These are phyloP conservation scores for Cyberlindnera samutprakarnensis DNA, from an alignment of 805 yeast species.

Conservation along the genomic window DNA sequence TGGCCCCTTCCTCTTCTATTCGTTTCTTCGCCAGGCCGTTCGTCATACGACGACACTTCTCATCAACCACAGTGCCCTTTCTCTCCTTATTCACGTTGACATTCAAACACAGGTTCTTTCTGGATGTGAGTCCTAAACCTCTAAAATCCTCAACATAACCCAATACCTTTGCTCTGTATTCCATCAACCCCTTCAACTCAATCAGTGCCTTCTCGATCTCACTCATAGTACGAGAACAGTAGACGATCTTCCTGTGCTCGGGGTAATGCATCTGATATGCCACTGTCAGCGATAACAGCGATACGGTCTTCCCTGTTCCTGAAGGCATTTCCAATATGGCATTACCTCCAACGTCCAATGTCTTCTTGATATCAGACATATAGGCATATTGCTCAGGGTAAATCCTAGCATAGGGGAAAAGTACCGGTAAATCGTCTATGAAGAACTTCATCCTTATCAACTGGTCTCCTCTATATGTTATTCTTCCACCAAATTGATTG, in stretches of 20 bases:
- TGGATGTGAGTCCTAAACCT: conserved; percentile 88
- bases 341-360: conserved; percentile 94
- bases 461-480: too few species aligned
- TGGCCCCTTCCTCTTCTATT: conserved; percentile 38
- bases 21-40: conserved; percentile 77
- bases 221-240: conserved; percentile 99
- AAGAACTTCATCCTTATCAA: conserved; percentile 42
- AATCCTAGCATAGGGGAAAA: conserved; percentile 93
- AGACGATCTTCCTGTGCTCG: conserved; percentile 87
- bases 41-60: conserved; percentile 89
- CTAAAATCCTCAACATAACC: conserved; percentile 88
- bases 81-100: conserved; percentile 82
- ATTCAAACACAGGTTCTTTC: conserved; percentile 90
- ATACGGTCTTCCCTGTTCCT: conserved; percentile 97
- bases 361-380: conserved; percentile 91
- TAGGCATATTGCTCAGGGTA: conserved; percentile 98
- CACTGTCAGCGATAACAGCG: conserved; percentile 81
- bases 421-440: conserved; percentile 92
- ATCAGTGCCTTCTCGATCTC: conserved; percentile 96
- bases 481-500: too few species aligned
- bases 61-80: conserved; percentile 91
- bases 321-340: conserved; percentile 99
- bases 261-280: conserved; percentile 95
- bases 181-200: conserved; percentile 85
- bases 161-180: conserved; percentile 70